Evolutionary conservation across 2,329 filamentous ascomycete genomes (phyloP).

Genomic region (Penicillium freii): DNA sequence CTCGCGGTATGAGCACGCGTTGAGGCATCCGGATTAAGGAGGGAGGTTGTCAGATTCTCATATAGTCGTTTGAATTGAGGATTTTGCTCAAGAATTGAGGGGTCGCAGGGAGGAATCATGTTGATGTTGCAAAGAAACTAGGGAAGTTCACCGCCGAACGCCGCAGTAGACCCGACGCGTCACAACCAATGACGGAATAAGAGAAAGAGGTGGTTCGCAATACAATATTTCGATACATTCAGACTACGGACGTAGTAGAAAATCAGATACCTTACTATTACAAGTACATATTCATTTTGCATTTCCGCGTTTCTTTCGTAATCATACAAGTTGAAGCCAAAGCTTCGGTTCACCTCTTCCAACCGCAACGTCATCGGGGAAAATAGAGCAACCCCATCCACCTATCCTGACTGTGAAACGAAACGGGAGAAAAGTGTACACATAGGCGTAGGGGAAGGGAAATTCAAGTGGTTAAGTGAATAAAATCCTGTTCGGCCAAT

Average conservation of each 20-base stretch:
- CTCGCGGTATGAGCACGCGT: conserved; percentile 33
- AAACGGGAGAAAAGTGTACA: conserved; percentile 8
- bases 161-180: conserved; percentile 5
- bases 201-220: background rate
- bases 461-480: conserved; percentile 16
- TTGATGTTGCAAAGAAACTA: conserved; percentile 14
- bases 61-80: conserved; percentile 45
- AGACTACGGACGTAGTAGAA: background rate
- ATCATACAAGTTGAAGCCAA: conserved; percentile 36
- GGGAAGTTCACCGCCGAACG: conserved; percentile 23
- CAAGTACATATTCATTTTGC: conserved; percentile 28
- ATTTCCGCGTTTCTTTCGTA: conserved; percentile 40
- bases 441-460: conserved; percentile 7
- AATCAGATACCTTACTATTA: conserved; percentile 7
- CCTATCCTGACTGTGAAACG: background rate
- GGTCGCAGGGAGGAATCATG: conserved; percentile 47
- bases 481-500: conserved; percentile 8
- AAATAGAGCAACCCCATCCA: conserved; percentile 10
- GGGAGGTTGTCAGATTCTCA: conserved; percentile 37
- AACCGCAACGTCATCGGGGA: conserved; percentile 15
- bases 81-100: conserved; percentile 40
- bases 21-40: conserved; percentile 44
- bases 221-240: background rate
- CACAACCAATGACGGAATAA: background rate
- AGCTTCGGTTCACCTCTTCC: conserved; percentile 18